These are phyloP conservation scores for Clitopilus passeckerianus DNA, from an alignment of 768 basidiomycete species.

Conservation along the genomic window DNA sequence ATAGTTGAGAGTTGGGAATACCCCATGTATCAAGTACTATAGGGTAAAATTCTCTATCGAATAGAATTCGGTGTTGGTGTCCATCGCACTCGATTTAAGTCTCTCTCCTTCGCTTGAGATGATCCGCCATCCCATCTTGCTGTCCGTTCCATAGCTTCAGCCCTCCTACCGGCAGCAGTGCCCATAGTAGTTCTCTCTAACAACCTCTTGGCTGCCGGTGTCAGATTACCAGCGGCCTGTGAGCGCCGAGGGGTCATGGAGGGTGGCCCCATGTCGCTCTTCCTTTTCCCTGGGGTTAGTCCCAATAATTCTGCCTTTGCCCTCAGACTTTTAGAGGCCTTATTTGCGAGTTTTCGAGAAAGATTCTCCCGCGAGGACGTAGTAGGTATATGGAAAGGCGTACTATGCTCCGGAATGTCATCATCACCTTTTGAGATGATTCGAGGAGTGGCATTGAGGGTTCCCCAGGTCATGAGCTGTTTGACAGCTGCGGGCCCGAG, in stretches of 20 bases:
- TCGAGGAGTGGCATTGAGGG: slow-evolving; percentile 86
- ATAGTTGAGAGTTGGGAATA: neutral
- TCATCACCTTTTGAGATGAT: slow-evolving; percentile 64
- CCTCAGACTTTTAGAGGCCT: slow-evolving; percentile 77
- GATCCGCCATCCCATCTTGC: slow-evolving; percentile 50
- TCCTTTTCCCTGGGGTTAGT: slow-evolving; percentile 33
- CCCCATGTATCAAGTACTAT: neutral
- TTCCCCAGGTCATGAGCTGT: slow-evolving; percentile 98
- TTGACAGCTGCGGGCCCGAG: slow-evolving; percentile 81
- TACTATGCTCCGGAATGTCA: slow-evolving; percentile 41
- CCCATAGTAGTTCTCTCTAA: slow-evolving; percentile 70
- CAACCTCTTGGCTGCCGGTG: slow-evolving; percentile 79
- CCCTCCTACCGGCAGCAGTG: slow-evolving; percentile 54
- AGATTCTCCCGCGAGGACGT: slow-evolving; percentile 78
- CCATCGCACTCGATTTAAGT: slow-evolving; percentile 67
- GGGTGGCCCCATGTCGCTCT: slow-evolving; percentile 75
- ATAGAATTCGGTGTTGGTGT: slow-evolving; percentile 62
- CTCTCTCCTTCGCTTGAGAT: slow-evolving; percentile 45
- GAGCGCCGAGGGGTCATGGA: slow-evolving; percentile 73
- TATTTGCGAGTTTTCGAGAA: slow-evolving; percentile 76
- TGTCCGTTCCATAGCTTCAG: slow-evolving; percentile 59
- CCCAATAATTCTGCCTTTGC: slow-evolving; percentile 67
- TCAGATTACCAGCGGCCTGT: slow-evolving; percentile 69
- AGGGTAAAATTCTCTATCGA: slow-evolving; percentile 16
- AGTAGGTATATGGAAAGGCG: slow-evolving; percentile 76